Conservation (phyloP, 208 protist genomes). For the Hexamita inflata region DNA sequence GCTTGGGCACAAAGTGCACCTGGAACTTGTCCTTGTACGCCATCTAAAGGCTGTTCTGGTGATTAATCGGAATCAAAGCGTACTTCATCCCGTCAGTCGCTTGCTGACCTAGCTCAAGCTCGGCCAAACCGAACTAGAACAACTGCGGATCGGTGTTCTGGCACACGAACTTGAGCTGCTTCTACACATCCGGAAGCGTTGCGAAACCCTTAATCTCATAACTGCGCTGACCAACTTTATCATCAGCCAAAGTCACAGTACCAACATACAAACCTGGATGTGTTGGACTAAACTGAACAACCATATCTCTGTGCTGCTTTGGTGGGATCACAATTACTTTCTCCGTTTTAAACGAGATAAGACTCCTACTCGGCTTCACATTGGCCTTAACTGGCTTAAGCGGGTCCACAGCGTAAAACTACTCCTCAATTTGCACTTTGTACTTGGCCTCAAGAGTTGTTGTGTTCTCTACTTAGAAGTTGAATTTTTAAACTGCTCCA, state of each 20-base stretch:
- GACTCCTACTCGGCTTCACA: background rate
- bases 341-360: background rate
- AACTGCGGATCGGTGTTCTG: background rate
- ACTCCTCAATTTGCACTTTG: slow-evolving; percentile 1
- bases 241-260: background rate
- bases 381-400: background rate
- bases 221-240: background rate
- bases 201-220: slow-evolving; percentile 2
- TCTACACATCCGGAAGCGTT: background rate
- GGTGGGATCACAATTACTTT: background rate
- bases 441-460: background rate
- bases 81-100: background rate
- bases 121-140: background rate
- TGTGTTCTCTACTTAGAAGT: slow-evolving; percentile 15
- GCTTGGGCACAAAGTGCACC: background rate
- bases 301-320: background rate
- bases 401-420: background rate
- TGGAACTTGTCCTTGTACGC: background rate
- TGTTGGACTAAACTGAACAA: background rate
- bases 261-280: slow-evolving; percentile 21
- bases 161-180: background rate
- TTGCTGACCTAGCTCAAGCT: background rate
- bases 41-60: background rate
- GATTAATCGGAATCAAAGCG: background rate
- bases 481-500: too few relatives aligned